Conservation (phyloP, 202 grass and related monocot genomes). For the Saccharum hybrid region DNA sequence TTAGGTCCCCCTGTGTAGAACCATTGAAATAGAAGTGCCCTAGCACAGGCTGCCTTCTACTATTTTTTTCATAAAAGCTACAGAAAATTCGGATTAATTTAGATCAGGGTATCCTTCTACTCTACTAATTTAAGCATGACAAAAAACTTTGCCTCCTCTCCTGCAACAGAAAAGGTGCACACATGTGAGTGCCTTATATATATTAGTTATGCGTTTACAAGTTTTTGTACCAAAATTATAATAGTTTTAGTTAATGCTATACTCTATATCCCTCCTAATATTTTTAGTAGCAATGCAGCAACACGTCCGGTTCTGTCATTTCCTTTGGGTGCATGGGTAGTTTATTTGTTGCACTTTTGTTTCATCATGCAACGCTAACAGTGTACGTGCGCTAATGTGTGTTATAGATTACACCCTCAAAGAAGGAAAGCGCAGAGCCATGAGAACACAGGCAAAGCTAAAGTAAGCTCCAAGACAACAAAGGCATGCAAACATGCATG, state of each 20-base stretch:
- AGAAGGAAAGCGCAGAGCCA: neutral
- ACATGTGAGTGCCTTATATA: neutral
- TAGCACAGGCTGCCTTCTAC: too few species aligned
- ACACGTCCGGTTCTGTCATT: neutral
- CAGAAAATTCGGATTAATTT: too few species aligned
- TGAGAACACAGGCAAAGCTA: neutral
- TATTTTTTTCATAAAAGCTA: too few species aligned
- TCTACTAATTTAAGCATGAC: neutral
- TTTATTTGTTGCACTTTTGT: neutral
- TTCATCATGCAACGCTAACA: neutral
- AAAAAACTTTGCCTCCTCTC: slow-evolving; percentile 42
- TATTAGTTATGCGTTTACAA: neutral
- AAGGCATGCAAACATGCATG: too few species aligned
- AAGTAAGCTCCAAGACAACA: neutral
- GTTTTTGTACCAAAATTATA: slow-evolving; percentile 21
- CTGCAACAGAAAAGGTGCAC: slow-evolving; percentile 30
- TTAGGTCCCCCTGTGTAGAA: too few species aligned
- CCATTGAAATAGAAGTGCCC: too few species aligned
- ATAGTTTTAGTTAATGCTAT: neutral
- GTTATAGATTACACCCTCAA: neutral
- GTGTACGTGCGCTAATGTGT: neutral
- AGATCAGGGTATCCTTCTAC: too few species aligned
- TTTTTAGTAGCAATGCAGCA: neutral
- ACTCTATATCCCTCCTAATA: neutral
- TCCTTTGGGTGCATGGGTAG: neutral